Conservation (phyloP, 2,329 filamentous ascomycete species). For the Colletotrichum chrysophilum region DNA sequence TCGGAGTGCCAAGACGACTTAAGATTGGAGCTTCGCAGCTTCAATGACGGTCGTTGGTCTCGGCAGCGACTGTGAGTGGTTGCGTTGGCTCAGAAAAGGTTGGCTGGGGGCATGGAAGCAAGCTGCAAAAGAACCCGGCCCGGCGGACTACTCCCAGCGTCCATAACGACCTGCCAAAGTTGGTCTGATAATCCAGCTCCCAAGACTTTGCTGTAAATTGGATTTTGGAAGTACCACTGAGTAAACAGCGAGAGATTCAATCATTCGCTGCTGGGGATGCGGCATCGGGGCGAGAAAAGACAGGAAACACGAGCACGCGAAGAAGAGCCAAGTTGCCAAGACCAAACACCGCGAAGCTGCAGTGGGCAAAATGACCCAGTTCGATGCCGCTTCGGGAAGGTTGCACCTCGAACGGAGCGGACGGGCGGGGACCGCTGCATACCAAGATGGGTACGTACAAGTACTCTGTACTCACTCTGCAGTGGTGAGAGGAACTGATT, state of each 20-base stretch:
- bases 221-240: background rate
- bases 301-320: background rate
- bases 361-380: background rate
- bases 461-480: background rate
- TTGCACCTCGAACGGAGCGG: conserved; percentile 7
- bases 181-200: background rate
- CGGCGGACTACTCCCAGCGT: background rate
- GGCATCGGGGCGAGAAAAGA: background rate
- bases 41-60: background rate
- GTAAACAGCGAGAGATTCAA: background rate
- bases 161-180: conserved; percentile 14
- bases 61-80: conserved; percentile 8
- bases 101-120: background rate
- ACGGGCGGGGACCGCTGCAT: background rate
- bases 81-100: background rate
- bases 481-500: background rate
- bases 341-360: background rate
- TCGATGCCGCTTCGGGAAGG: conserved; percentile 16
- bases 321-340: conserved; percentile 3
- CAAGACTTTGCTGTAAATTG: background rate
- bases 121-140: background rate
- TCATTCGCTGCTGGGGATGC: background rate
- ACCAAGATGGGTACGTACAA: background rate
- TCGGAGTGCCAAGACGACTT: background rate
- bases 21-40: conserved; percentile 1